Base-by-base conservation (phyloP, 2,329 filamentous ascomycete species). In the Xylaria arbuscula region DNA sequence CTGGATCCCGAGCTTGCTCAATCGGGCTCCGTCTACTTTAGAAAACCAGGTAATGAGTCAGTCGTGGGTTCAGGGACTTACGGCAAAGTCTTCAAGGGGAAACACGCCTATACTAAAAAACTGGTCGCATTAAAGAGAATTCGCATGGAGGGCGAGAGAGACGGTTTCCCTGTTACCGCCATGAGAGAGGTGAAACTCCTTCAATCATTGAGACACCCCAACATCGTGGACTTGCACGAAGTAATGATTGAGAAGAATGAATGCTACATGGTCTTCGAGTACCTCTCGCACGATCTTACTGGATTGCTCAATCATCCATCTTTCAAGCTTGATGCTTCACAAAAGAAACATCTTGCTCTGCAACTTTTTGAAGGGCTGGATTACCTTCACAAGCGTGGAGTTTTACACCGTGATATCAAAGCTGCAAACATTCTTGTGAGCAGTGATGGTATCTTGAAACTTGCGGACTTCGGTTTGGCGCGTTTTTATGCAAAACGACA, bases 201-300 rank as follows among this genome's bases (percentile, higher is more conserved):
- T n/a, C 93, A 97, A 77, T 94, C 92, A 3, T 85, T 97, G 24
- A 90, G 91, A 70, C 93, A 97, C 75, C 83, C 86, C 67, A 97
- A 97, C 75, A 90, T 97, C 59, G 93, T 97, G 66, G 89, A 90
- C 48, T 83, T 97, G 19, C 89, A 92, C 72, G 94, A 97, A 81
- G 93, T 97, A 72, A 99, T 99, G 96, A 96, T 99, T 1, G 96
- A 99, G 81, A 93, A 92, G 78, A 98, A 98, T 74, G 94, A 98
- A 80, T 99, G 96, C 80, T 99, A 97, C 81, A 99, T 99, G 96
- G 96, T 99, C 2, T 99, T 99, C 72, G 96, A 99, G 79, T 99
- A 99, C 78, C 86, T 98, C 38, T 95, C 96, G 1, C 96, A 99
- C 79, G 96, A 99, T 79, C 84, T 99, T 69, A 99, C 96, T 2